Evolutionary conservation across 371 early-diverging fungal species (phyloP).

Genomic region (Saksenaea vasiformis): DNA sequence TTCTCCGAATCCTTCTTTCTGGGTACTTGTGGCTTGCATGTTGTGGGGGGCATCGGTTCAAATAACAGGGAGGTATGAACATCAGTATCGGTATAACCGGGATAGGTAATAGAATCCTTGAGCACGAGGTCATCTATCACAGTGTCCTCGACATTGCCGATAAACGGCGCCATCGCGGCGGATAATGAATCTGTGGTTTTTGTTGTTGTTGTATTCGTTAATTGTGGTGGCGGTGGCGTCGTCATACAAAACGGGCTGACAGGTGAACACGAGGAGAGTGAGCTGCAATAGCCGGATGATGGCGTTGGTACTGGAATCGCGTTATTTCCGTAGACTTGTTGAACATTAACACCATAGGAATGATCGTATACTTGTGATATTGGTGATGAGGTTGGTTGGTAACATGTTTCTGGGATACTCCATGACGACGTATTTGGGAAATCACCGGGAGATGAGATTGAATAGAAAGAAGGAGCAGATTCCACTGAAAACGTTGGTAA

Average conservation of each 20-base stretch:
- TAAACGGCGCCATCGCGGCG: neutral
- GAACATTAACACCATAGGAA: neutral
- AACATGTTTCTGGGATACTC: neutral
- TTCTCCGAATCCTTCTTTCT: neutral
- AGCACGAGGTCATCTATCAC: neutral
- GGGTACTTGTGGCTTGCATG: neutral
- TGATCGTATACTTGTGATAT: neutral
- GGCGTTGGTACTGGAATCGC: neutral
- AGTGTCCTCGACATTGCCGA: neutral
- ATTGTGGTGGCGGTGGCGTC: conserved; percentile 1
- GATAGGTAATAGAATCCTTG: neutral
- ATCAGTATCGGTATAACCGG: neutral
- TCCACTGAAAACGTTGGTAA: neutral
- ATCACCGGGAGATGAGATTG: neutral
- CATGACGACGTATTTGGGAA: neutral
- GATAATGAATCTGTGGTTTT: neutral
- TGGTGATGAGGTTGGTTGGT: neutral
- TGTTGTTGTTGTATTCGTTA: too few relatives aligned
- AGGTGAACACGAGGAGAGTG: neutral
- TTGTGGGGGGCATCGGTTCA: neutral
- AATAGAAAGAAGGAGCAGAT: neutral
- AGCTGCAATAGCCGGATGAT: neutral
- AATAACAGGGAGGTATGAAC: neutral
- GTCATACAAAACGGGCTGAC: neutral
- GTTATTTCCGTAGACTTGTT: neutral